Conservation (phyloP, 306 rosid species). For the Abrus precatorius region DNA sequence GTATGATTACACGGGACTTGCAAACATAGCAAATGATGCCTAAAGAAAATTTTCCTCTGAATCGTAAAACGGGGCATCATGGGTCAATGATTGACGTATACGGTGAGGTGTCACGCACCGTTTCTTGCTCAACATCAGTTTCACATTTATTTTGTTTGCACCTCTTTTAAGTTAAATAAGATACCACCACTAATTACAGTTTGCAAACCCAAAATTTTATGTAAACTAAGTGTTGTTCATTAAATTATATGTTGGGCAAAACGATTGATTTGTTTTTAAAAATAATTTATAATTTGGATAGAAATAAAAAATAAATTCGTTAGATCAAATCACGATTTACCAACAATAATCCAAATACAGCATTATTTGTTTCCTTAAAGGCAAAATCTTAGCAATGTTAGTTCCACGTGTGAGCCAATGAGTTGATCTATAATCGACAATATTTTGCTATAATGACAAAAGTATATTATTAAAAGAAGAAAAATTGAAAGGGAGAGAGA, state of each 20-base stretch:
- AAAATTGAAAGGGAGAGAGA: background rate
- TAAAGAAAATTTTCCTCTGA: background rate
- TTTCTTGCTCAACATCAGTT: constrained; percentile 44
- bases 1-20: constrained; percentile 5
- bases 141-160: constrained; percentile 17
- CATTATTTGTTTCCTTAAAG: constrained; percentile 16
- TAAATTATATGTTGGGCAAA: background rate
- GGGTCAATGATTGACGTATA: constrained; percentile 64
- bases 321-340: background rate
- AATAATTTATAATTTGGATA: no score
- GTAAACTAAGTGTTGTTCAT: background rate
- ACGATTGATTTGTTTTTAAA: background rate
- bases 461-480: background rate
- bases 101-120: constrained; percentile 44
- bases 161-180: constrained; percentile 6
- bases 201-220: background rate
- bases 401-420: background rate
- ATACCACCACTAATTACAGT: constrained; percentile 12
- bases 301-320: background rate
- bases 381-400: background rate
- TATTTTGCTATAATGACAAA: background rate
- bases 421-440: background rate
- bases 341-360: background rate
- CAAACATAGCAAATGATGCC: constrained; percentile 40
- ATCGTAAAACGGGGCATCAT: constrained; percentile 45